A percentile compares a stretch with the other conserved stretches of the same genome.
Conservation (phyloP, 352 stramenopile genomes). For the Globisporangium takayamanum region DNA sequence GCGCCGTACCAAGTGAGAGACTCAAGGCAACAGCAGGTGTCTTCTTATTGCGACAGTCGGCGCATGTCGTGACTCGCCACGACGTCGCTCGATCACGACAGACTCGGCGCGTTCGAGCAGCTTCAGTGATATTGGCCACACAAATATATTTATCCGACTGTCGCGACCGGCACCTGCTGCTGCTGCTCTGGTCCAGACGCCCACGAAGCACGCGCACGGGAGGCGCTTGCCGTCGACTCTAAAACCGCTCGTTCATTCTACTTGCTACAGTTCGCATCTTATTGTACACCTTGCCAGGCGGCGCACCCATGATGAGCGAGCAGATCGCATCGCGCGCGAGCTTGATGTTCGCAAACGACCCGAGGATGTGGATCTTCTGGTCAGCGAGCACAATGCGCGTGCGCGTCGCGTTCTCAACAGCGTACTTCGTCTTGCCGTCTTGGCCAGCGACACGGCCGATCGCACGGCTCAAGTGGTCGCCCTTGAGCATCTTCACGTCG, state of each 20-base stretch:
- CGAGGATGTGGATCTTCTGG: conserved; percentile 98
- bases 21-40: too few species aligned
- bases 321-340: conserved; percentile 91
- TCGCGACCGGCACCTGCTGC: not conserved
- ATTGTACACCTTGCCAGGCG: conserved; percentile 99
- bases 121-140: too few species aligned
- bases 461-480: conserved; percentile 97
- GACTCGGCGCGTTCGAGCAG: too few species aligned
- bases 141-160: not conserved
- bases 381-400: conserved; percentile 98
- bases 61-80: too few species aligned
- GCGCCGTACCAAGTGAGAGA: conserved; percentile 19
- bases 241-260: conserved; percentile 97
- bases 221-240: conserved; percentile 16
- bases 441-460: conserved; percentile 98
- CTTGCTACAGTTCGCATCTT: conserved; percentile 99
- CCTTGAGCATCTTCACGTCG: conserved; percentile 96
- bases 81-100: too few species aligned
- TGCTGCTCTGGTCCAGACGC: not conserved
- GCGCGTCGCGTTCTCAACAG: conserved; percentile 99
- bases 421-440: conserved; percentile 98
- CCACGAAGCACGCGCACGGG: too few species aligned
- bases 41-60: too few species aligned
- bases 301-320: conserved; percentile 93
- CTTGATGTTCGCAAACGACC: conserved; percentile 98